Evolutionary conservation across 306 rosid species (phyloP), one percentile per base, ranked within the genome.

Genomic region (Cucurbita pepo): DNA sequence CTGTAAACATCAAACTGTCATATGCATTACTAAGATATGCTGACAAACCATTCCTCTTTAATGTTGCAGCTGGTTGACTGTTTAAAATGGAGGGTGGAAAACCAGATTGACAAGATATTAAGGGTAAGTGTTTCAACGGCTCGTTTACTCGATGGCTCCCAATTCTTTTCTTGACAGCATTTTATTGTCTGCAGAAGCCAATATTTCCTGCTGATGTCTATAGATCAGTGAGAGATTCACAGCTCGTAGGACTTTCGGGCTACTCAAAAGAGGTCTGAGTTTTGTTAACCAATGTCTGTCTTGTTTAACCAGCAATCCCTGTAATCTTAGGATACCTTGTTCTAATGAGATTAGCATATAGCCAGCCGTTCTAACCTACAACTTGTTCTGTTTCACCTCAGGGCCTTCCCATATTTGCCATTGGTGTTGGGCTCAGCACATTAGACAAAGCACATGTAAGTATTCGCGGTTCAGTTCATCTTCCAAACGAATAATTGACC

Each of bases 381-480:
- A 21, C 56, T 56, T 73, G 37, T 73, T 37, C 64, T 58, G 67
- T 62, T 69, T 54, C 56, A 70, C 80, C 78, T 16, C 86, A 91
- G 99, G 99, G 99, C 54, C 78, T 91, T 52, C 99, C 99, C 25
- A 84, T 94, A 74, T 87, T 87, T 81, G 96, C 96, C 77, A 55
- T 88, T 51, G 94, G 98, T 56, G 90, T 84, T 61, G 99, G 97
- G 34, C 88, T 83, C 50, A 87, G 99, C 84, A 79, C 99, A 79
- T 89, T 81, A 75, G 96, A 94, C 84, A 94, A 86, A 83, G 97
- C 96, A 18, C 86, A 96, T 75, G 99, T 94, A 83, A 89, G 99
- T 83, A 70, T 47, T 66, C 48, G 61, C 34, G 57, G 69, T 76
- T 71, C n/a, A 44, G 25, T 34, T 71, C 6, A 4, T 53, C 13